Evolutionary conservation across 169 alveolate genomes (phyloP), one percentile per base, ranked within the genome.

Genomic region (Plasmodium adleri): DNA sequence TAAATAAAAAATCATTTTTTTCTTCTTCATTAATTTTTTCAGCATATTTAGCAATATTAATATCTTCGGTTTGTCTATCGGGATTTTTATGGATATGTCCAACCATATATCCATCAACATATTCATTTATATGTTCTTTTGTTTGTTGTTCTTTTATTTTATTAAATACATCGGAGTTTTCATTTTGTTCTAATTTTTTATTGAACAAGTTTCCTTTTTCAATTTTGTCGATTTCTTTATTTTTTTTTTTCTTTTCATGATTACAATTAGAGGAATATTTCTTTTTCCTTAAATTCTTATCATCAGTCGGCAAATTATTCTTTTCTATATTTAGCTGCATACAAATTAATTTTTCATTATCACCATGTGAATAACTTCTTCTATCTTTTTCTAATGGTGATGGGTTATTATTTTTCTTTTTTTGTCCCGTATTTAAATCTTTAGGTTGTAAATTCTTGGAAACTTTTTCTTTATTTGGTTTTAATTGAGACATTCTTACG

Each of bases 221-320:
- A 22, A 60, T 20, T 74, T 45, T 74, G 59, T 74, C 43, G 26
- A 39, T 15, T 28, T 74, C 24, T 5, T 24, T 74, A 26, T 74
- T 60, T 60, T 60, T 60, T 60, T 74, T 74, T 43, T 74, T 60
- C 60, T 60, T 47, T 50, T 59, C 63, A 58, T 39, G 4, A 39
- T 22, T 20, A 39, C 9, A 50, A 28, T 22, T 7, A 43, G 39
- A 20, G n/a, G 15, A 24, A n/a, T 45, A 39, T 59, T 43, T 4
- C 50, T n/a, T 50, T 59, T 67, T 4, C 12, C 39, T 13, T 47
- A 54, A 28, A 12, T 74, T 45, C 17, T 39, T 74, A 5, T 74
- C 88, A 0, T 28, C 20, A 15, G 10, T 4, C 47, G 13, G 24
- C n/a, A 10, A 17, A 26, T 49, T 28, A 39, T 74, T 67, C 9